phyloP scores from a whole-genome alignment of 768 basidiomycete genomes.

The Scleroderma bovista region DNA sequence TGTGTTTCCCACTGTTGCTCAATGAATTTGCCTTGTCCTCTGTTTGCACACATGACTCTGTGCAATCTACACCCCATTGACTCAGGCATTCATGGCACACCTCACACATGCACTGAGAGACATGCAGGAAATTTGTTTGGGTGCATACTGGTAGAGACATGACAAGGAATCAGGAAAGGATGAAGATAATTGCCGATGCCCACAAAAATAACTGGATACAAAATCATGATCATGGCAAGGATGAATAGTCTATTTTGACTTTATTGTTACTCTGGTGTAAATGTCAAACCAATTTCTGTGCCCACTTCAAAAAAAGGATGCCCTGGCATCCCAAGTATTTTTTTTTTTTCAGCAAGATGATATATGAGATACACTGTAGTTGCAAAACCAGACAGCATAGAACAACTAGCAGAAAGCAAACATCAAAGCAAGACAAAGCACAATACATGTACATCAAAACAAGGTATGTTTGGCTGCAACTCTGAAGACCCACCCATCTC shows the following conservation, averaged over 20 bases:
- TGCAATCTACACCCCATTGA: slow-evolving; percentile 68
- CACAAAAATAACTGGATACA: no score
- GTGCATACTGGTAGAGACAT: neutral
- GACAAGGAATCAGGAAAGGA: neutral
- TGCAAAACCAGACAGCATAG: neutral
- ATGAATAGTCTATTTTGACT: no score
- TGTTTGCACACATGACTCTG: no score
- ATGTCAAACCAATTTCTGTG: no score
- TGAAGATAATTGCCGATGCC: no score
- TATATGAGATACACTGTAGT: neutral
- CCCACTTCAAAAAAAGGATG: neutral
- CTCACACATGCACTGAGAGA: slow-evolving; percentile 60
- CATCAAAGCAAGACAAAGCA: neutral
- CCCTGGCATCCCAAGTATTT: neutral
- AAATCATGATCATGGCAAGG: no score
- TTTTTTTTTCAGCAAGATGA: neutral
- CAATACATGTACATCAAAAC: neutral
- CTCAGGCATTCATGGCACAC: slow-evolving; percentile 55
- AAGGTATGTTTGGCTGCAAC: neutral
- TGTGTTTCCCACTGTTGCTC: neutral
- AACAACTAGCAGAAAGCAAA: neutral
- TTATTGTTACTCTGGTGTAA: no score
- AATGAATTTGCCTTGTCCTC: slow-evolving; percentile 1
- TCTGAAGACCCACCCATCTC: neutral
- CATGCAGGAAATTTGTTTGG: slow-evolving; percentile 54